phyloP scores from a whole-genome alignment of 1,284 basidiomycete genomes.

The Ceratobasidium sp. region DNA sequence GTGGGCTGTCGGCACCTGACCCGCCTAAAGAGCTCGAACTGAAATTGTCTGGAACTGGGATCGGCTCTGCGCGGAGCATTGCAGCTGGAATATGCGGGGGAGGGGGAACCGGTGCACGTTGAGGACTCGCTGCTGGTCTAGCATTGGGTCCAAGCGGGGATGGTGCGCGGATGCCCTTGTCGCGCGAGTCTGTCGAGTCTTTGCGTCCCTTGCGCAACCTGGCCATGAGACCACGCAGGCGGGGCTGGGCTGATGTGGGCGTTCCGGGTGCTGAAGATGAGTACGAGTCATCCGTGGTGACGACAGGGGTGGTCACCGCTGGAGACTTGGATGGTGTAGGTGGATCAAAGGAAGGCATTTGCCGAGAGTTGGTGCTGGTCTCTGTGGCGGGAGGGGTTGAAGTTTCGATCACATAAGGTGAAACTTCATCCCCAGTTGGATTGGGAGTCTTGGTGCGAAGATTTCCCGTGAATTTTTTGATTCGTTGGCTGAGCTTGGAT shows the following conservation, averaged over 20 bases:
- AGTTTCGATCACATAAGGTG: slow-evolving; percentile 34
- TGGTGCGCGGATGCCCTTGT: slow-evolving; percentile 24
- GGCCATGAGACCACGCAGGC: slow-evolving; percentile 80
- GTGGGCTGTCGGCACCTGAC: slow-evolving; percentile 19
- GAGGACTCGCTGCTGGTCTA: slow-evolving; percentile 5
- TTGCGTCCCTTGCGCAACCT: slow-evolving; percentile 69
- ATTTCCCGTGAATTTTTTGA: slow-evolving; percentile 75
- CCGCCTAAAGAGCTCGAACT: slow-evolving; percentile 35
- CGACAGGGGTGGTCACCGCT: slow-evolving; percentile 53
- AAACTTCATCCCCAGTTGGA: slow-evolving; percentile 64
- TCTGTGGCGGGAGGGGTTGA: slow-evolving; percentile 22
- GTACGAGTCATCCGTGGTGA: slow-evolving; percentile 64
- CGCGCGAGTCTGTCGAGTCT: slow-evolving; percentile 46
- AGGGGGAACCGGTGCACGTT: slow-evolving; percentile 13
- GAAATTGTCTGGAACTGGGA: slow-evolving; percentile 29
- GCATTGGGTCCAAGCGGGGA: slow-evolving; percentile 34
- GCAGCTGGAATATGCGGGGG: slow-evolving; percentile 41
- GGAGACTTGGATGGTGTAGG: slow-evolving; percentile 30
- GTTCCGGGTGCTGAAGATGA: slow-evolving; percentile 63
- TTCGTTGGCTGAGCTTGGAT: slow-evolving; percentile 69
- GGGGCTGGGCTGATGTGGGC: slow-evolving; percentile 60
- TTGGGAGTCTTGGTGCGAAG: slow-evolving; percentile 68
- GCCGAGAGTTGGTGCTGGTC: neutral
- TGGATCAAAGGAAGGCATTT: slow-evolving; percentile 13
- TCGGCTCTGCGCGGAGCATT: slow-evolving; percentile 17